phyloP scores from a whole-genome alignment of 2,329 filamentous ascomycete species.

The Thelonectria rubi region DNA sequence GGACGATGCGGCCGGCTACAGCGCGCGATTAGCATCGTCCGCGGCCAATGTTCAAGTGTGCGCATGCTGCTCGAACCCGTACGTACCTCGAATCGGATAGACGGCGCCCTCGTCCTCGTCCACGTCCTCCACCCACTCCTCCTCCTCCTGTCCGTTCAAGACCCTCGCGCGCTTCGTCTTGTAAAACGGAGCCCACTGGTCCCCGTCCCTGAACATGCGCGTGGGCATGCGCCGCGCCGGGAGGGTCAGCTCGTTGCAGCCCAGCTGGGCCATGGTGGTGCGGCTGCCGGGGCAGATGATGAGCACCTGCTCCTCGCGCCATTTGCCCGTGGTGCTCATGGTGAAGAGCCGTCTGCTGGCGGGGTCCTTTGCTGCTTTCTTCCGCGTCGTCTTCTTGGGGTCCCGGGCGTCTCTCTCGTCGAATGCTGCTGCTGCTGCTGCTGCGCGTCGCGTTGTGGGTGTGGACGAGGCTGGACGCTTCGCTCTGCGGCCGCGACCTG shows the following conservation, averaged over 20 bases:
- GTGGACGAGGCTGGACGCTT: not conserved
- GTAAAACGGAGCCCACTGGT: constrained; percentile 78
- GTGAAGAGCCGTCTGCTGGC: constrained; percentile 34
- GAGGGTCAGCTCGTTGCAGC: constrained; percentile 89
- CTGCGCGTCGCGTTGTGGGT: constrained; percentile 5
- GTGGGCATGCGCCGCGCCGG: constrained; percentile 87
- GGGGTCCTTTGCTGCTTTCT: constrained; percentile 18
- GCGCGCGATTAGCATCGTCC: constrained; percentile 32
- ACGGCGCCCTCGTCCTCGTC: constrained; percentile 89
- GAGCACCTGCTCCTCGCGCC: constrained; percentile 71
- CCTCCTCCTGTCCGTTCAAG: constrained; percentile 59
- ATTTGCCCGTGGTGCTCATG: constrained; percentile 66
- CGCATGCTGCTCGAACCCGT: too few relatives aligned
- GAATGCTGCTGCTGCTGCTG: constrained; percentile 2
- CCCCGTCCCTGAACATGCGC: constrained; percentile 92
- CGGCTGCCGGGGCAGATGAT: constrained; percentile 85
- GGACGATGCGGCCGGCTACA: constrained; percentile 79
- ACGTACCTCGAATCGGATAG: constrained; percentile 77
- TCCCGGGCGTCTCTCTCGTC: constrained; percentile 6
- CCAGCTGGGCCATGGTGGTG: constrained; percentile 90
- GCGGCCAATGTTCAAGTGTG: too few relatives aligned
- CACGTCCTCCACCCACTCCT: constrained; percentile 87
- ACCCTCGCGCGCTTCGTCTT: constrained; percentile 72
- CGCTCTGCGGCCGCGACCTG: not conserved
- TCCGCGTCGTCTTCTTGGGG: not conserved